phyloP scores from a whole-genome alignment of 2,329 filamentous ascomycete genomes.

The Trichoderma atroviride region DNA sequence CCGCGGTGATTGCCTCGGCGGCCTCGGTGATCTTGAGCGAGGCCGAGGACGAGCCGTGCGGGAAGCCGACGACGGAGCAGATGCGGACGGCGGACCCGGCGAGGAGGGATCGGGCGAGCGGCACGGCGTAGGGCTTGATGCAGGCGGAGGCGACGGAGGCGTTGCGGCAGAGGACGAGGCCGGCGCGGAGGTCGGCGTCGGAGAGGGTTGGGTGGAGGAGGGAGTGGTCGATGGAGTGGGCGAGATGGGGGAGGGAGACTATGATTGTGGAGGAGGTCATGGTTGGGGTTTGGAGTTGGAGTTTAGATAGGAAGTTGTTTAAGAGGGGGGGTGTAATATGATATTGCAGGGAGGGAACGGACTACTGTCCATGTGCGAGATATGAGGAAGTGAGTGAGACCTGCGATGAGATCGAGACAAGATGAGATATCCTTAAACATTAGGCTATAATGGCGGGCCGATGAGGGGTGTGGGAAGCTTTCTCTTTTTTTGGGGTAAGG shows the following conservation, averaged over 20 bases:
- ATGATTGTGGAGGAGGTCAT: conserved; percentile 33
- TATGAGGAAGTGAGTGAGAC: neutral
- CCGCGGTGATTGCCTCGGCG: conserved; percentile 47
- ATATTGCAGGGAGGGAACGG: neutral
- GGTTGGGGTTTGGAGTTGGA: neutral
- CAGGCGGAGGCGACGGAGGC: conserved; percentile 59
- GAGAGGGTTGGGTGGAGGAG: conserved; percentile 65
- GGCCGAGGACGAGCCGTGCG: conserved; percentile 59
- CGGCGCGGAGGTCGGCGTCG: conserved; percentile 53
- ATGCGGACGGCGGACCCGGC: conserved; percentile 52
- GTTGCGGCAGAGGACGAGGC: conserved; percentile 51
- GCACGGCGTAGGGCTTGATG: conserved; percentile 59
- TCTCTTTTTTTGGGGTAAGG: neutral
- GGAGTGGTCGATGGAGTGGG: conserved; percentile 63
- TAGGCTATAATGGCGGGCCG: conserved; percentile 18
- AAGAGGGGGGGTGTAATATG: neutral
- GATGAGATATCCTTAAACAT: neutral
- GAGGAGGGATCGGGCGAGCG: conserved; percentile 51
- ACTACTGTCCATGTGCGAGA: neutral
- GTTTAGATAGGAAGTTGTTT: no score
- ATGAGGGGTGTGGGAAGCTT: neutral
- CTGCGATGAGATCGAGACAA: neutral
- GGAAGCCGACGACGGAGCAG: conserved; percentile 64
- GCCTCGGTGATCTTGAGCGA: conserved; percentile 59
- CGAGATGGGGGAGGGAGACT: conserved; percentile 50